Evolutionary conservation across 345 rosid species (phyloP).

Genomic region (Erysimum cheiranthoides): DNA sequence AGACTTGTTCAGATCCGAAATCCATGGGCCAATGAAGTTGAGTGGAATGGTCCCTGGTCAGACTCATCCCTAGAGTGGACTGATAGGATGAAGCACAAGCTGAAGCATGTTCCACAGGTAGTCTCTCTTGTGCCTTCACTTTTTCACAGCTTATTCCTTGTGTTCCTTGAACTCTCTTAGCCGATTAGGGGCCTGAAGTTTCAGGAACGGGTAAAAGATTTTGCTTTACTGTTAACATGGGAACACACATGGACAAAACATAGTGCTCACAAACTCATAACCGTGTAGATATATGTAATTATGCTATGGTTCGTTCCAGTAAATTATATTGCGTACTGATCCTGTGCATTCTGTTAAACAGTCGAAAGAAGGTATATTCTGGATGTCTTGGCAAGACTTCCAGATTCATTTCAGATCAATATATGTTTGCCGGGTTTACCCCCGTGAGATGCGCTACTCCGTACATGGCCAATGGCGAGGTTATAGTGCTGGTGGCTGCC

Average conservation of each 20-base stretch:
- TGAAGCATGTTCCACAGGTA: slow-evolving; percentile 94
- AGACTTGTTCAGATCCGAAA: slow-evolving; percentile 98
- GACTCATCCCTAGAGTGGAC: slow-evolving; percentile 97
- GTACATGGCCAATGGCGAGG: slow-evolving; percentile 98
- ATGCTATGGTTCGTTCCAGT: neutral
- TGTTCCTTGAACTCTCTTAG: slow-evolving; percentile 11
- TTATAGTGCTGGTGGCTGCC: slow-evolving; percentile 99
- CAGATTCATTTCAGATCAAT: slow-evolving; percentile 99
- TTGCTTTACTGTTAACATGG: slow-evolving; percentile 6
- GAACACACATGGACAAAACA: slow-evolving; percentile 4
- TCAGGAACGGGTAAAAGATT: neutral
- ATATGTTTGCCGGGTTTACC: slow-evolving; percentile 96
- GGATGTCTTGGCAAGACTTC: slow-evolving; percentile 99
- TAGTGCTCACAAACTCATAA: neutral
- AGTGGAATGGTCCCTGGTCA: slow-evolving; percentile 99
- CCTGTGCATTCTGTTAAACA: slow-evolving; percentile 52
- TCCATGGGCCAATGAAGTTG: slow-evolving; percentile 99
- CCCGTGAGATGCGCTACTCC: slow-evolving; percentile 96
- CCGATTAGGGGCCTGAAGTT: neutral
- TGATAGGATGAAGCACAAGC: slow-evolving; percentile 96
- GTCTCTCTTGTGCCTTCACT: slow-evolving; percentile 14
- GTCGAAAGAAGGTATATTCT: slow-evolving; percentile 98
- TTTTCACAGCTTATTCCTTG: slow-evolving; percentile 10
- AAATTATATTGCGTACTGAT: slow-evolving; percentile 27
- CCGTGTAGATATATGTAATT: slow-evolving; percentile 8